A percentile compares a stretch with the other conserved stretches of the same genome.
phyloP scores from a whole-genome alignment of 768 basidiomycete genomes.

The Rhizopogon vinicolor region DNA sequence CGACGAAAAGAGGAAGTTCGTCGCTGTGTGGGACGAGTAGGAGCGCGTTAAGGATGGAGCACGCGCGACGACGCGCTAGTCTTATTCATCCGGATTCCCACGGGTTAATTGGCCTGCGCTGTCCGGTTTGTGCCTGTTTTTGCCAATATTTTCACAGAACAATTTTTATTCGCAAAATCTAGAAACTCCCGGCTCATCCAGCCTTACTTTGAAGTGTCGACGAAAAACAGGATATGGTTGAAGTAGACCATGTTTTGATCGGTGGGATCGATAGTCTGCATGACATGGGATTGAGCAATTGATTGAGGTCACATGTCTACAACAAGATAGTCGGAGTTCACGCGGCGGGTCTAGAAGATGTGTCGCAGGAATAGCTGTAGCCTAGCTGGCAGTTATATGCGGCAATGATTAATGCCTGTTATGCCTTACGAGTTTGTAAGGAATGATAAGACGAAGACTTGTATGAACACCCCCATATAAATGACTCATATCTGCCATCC shows the following conservation, averaged over 20 bases:
- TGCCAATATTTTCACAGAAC: slow-evolving; percentile 7
- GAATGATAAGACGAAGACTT: slow-evolving; percentile 10
- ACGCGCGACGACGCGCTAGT: slow-evolving; percentile 31
- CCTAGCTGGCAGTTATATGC: slow-evolving; percentile 3
- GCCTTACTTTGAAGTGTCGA: slow-evolving; percentile 3
- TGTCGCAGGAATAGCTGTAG: background rate
- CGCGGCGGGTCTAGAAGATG: slow-evolving; percentile 20
- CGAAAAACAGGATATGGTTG: background rate
- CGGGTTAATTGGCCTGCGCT: slow-evolving; percentile 21
- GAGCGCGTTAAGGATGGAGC: slow-evolving; percentile 33
- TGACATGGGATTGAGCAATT: background rate
- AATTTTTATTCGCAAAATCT: slow-evolving; percentile 9
- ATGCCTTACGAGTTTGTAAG: slow-evolving; percentile 1
- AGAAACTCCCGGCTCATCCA: background rate
- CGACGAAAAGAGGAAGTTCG: slow-evolving; percentile 29
- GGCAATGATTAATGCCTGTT: too few species aligned
- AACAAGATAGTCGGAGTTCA: slow-evolving; percentile 14
- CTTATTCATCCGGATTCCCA: slow-evolving; percentile 34
- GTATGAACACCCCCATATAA: slow-evolving; percentile 13
- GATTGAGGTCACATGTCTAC: background rate
- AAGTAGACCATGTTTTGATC: background rate
- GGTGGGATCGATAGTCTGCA: background rate
- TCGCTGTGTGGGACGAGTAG: slow-evolving; percentile 33
- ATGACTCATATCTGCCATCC: slow-evolving; percentile 19
- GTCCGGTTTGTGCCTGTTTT: slow-evolving; percentile 9